Evolutionary conservation across 768 basidiomycete species (phyloP), one percentile per base, ranked within the genome.

Genomic region (Lactarius hatsudake): DNA sequence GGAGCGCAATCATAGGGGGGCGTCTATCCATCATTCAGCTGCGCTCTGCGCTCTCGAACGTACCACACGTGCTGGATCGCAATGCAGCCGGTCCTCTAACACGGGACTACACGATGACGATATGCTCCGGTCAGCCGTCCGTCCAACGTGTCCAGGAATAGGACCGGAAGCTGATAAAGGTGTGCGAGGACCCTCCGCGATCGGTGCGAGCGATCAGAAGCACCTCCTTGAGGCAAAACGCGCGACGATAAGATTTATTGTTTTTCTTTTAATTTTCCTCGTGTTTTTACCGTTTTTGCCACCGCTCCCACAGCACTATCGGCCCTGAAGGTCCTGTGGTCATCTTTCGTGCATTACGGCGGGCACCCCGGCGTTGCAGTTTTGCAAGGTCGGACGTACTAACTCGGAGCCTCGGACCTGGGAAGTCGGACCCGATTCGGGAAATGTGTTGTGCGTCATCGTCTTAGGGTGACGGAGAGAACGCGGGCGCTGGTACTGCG

Each of bases 221-320:
- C 48, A 43, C 2, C n/a, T 53, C 56, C 48, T 51, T 28, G 65
- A 67, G 61, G 61, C 48, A 34, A 30, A 34, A 48, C 54, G 58
- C 38, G 30, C 58, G 57, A 42, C 58, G 57, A 42, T 54, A 38
- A 54, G 28, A 32, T 34, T 28, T 34, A 17, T 42, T 32, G 23
- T 42, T 32, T 23, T 30, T 42, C 26, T 18, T 57, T 32, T 1
- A 13, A 18, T 32, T n/a, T 17, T 18, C 20, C 20, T 48, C 42
- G 45, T 26, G 23, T 32, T 15, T 23, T 51, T 51, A 51, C 51
- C 51, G 4, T 51, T 51, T 26, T 26, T 26, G 23, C 12, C 12
- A 2, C 5, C 23, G 23, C 51, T 51, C 51, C 51, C 51, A 51
- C 51, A 51, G 51, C 5, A 51, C 13, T 51, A 6, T 26, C 23